Evolutionary conservation across 2,329 filamentous ascomycete species (phyloP), one percentile per base, ranked within the genome.

Genomic region (Leptographium galeiforme): DNA sequence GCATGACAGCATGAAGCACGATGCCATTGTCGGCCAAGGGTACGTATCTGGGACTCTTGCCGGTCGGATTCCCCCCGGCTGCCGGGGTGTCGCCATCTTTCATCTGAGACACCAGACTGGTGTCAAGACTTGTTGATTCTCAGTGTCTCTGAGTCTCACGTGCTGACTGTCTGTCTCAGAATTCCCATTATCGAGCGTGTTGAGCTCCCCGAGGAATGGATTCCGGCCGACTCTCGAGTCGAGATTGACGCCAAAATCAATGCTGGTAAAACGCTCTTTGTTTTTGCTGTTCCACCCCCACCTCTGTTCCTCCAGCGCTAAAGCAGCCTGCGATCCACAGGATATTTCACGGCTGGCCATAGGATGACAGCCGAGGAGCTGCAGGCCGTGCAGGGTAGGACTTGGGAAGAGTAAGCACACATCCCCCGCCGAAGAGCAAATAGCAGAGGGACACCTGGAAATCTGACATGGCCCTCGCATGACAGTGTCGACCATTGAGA

Each of bases 191-290:
- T 85, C 62, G 89, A 96, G 71, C 80, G 90, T 56, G 83, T 97
- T 48, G 89, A 94, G 56, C 88, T 97, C 58, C 93, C 91, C 5
- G 89, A 95, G 59, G 86, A 93, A 36, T 82, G 93, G 79, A 96
- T 97, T 62, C 93, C 93, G 13, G 87, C 84, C 58, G 93, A 97
- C 69, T 95, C 89, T 52, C 78, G 91, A 60, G 93, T 97, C n/a
- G 93, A 98, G 69, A 98, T 97, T 64, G 93, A 97, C 68, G 93
- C 93, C 55, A 97, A 97, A 74, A 96, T 97, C 65, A 93, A 91
- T 61, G 89, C 91, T 56, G 93, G 86, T 89, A 71, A 69, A 81
- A 43, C n/a, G n/a, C n/a, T 6, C 25, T 25, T 25, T 25, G 25
- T 25, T 12, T n/a, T 30, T 12, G 19, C 18, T 12, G 34, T 33